phyloP scores from a whole-genome alignment of 148 eudicot genomes.

The Silene latifolia region DNA sequence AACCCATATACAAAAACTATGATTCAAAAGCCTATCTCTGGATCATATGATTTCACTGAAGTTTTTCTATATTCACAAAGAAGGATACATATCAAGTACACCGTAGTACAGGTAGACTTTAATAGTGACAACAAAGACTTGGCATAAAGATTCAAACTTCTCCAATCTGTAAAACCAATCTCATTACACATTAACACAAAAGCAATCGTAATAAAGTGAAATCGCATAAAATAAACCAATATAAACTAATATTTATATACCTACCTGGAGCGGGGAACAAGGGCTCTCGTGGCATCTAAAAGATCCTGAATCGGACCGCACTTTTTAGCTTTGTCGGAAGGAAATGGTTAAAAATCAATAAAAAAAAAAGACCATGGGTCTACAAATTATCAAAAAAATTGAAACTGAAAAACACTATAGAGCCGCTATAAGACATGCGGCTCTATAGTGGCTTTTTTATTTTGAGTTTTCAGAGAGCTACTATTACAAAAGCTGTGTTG shows the following conservation, averaged over 20 bases:
- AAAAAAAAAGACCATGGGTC: not conserved
- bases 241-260: not conserved
- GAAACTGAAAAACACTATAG: too few relatives aligned
- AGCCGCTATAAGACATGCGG: too few relatives aligned
- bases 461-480: not conserved
- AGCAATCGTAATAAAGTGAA: not conserved
- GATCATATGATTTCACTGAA: not conserved
- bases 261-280: conserved; percentile 88
- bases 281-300: conserved; percentile 90
- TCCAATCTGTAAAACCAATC: too few relatives aligned
- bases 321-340: conserved; percentile 87
- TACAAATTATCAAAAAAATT: too few relatives aligned
- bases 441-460: too few relatives aligned
- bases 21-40: not conserved
- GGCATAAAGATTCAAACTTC: not conserved
- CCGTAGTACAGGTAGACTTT: not conserved
- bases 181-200: too few relatives aligned
- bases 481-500: not conserved
- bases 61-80: not conserved
- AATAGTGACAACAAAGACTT: not conserved
- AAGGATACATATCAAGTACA: not conserved
- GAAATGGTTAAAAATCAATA: not conserved
- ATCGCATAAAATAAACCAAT: conserved; percentile 3
- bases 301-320: conserved; percentile 98
- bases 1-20: not conserved